phyloP scores from a whole-genome alignment of 2,329 filamentous ascomycete species.

The Colletotrichum somersetense region DNA sequence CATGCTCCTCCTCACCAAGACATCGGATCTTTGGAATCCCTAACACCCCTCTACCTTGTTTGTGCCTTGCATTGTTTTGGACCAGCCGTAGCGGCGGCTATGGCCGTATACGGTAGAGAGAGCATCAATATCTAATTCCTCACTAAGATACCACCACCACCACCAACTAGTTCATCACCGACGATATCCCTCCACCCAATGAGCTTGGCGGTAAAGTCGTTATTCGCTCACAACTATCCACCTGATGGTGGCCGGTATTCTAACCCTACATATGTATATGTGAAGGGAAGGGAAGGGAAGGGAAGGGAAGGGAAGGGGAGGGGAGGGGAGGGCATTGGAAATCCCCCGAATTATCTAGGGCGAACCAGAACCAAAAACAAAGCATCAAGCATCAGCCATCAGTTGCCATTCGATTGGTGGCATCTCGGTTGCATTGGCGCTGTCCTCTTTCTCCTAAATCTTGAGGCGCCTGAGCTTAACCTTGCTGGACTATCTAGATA shows the following conservation, averaged over 20 bases:
- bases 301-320: no score
- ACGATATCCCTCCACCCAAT: neutral
- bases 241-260: neutral
- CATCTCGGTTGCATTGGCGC: conserved; percentile 2
- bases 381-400: conserved; percentile 22
- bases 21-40: conserved; percentile 12
- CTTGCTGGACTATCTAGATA: conserved; percentile 5
- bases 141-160: neutral
- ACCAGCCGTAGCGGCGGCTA: conserved; percentile 8
- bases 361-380: conserved; percentile 4
- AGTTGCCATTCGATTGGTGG: conserved; percentile 24
- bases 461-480: conserved; percentile 15
- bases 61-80: conserved; percentile 18
- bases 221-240: neutral
- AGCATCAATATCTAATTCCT: neutral
- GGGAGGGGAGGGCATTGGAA: neutral
- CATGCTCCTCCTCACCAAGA: neutral
- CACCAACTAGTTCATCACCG: neutral
- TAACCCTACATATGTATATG: neutral
- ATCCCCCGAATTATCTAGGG: neutral
- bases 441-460: neutral
- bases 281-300: neutral
- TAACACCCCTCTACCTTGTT: conserved; percentile 10
- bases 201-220: neutral
- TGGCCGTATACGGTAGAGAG: neutral